A percentile compares a stretch with the other conserved stretches of the same genome.
Conservation (phyloP, 176 grass and related monocot genomes). For the Cymbopogon citratus region DNA sequence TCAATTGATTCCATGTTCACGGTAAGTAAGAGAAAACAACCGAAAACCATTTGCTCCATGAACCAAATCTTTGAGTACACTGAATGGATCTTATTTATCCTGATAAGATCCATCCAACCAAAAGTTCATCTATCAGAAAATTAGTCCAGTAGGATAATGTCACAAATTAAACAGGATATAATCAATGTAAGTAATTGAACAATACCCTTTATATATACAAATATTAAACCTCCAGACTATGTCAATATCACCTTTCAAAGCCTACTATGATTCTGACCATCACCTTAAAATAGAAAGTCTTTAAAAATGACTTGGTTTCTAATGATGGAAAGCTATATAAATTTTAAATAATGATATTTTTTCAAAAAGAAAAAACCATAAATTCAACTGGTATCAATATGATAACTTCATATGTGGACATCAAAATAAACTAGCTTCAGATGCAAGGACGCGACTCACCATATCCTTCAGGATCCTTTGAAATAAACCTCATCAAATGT, state of each 20-base stretch:
- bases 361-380: neutral
- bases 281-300: neutral
- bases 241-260: constrained; percentile 1
- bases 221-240: neutral
- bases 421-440: constrained; percentile 14
- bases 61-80: neutral
- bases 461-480: constrained; percentile 80
- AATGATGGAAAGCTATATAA: constrained; percentile 5
- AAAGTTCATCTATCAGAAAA: constrained; percentile 6
- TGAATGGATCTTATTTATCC: neutral
- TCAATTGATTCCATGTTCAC: neutral
- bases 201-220: neutral
- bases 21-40: neutral
- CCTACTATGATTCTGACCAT: neutral
- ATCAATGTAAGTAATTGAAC: neutral
- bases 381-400: constrained; percentile 5
- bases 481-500: constrained; percentile 97
- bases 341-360: neutral
- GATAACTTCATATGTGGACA: neutral
- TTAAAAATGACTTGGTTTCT: neutral
- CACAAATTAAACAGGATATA: neutral
- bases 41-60: neutral
- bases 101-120: neutral
- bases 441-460: constrained; percentile 57
- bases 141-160: neutral